Evolutionary conservation across 2,329 filamentous ascomycete species (phyloP).

Genomic region (Aspergillus sojae): DNA sequence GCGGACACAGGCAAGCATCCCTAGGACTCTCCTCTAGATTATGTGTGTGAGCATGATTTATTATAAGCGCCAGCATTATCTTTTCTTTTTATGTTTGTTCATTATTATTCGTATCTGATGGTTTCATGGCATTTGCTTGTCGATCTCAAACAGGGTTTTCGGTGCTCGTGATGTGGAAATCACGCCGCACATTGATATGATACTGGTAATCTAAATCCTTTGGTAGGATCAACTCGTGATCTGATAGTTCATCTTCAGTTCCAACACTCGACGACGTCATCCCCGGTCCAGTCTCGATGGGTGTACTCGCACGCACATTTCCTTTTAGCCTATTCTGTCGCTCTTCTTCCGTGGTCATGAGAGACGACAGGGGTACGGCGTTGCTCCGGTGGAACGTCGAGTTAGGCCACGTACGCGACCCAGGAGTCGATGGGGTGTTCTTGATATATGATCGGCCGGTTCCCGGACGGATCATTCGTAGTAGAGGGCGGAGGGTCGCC

Average conservation of each 20-base stretch:
- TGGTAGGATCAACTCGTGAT: background rate
- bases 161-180: background rate
- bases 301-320: background rate
- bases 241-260: background rate
- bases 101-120: background rate
- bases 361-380: background rate
- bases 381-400: background rate
- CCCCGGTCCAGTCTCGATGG: background rate
- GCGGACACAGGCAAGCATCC: too few species aligned
- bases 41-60: too few species aligned
- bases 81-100: background rate
- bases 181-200: background rate
- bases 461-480: constrained; percentile 6
- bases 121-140: background rate
- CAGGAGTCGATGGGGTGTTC: background rate
- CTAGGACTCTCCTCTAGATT: too few species aligned
- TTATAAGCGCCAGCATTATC: background rate
- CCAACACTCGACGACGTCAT: background rate
- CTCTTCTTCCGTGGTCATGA: background rate
- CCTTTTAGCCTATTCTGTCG: background rate
- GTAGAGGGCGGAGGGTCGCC: constrained; percentile 23
- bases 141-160: background rate
- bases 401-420: background rate
- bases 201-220: background rate
- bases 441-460: background rate